Base-by-base conservation (phyloP, 2,329 filamentous ascomycete genomes). In the Aureobasidium subglaciale region DNA sequence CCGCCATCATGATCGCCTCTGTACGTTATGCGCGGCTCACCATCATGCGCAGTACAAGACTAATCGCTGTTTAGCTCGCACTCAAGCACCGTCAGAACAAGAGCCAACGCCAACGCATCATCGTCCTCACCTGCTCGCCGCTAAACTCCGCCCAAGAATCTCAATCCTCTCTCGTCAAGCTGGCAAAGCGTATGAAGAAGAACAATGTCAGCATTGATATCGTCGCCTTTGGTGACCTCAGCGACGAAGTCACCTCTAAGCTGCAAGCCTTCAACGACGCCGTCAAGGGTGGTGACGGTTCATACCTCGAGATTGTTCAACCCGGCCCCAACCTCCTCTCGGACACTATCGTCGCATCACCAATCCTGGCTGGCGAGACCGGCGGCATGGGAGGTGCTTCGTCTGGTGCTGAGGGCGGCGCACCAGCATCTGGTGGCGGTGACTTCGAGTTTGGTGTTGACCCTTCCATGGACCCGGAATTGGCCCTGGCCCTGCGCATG, bases 111-210 rank as follows among this genome's bases (percentile, higher is more conserved):
- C 91, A 96, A 79, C 88, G 93, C 63, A 95, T 99, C 78, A 87
- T 99, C 73, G 90, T 95, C 59, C 96, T 99, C 72, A 87, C 91
- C 61, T 99, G 93, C 80, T 96, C 90, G 38, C 88, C 91, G 25
- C 86, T 97, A 67, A 81, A 85, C 59, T 93, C 97, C 68, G 85
- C 89, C 67, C 81, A 85, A 60, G 93, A 99, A 68, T 86, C 89
- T 61, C 88, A 96, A 72, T 93, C 93, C 75, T 84, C 87, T 54
- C 83, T 99, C 49, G 82, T 91, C 60, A 88, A 89, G 68, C 81
- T 99, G 27, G 91, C 93, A 41, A 95, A 93, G 78, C 95, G 93
- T 77, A 95, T 97, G 90, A 97, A 97, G 84, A 99, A 99, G 81
- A 87, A 86, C 72, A 92, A 88, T 67, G 88, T 96, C 59, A 88